Base-by-base conservation (phyloP, 2,329 filamentous ascomycete genomes). In the Phaeomoniella chlamydospora region DNA sequence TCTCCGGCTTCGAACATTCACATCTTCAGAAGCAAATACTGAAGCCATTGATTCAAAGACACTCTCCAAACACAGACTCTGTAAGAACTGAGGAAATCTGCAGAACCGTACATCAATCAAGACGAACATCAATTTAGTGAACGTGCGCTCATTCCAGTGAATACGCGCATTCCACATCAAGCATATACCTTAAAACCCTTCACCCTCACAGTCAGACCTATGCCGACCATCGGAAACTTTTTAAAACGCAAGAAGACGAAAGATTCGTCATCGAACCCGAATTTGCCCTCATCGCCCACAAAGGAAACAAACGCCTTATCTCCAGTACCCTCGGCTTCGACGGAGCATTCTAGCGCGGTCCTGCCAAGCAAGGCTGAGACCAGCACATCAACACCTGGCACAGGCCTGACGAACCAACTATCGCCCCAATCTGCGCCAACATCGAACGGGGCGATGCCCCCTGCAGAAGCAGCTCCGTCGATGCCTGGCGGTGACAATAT, bases 211-310 rank as follows among this genome's bases (percentile, higher is more conserved):
- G 42, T 42, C 43, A 40, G 41, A 53, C 53, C 55, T 61, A 96
- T 98, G 90, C 90, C 87, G 77, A 83, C 75, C 61, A 74, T 94
- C 69, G 85, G 85, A 62, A 58, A 57, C 37, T 86, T 94, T 57
- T 76, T 96, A 58, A 94, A 94, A 74, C 96, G 94, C 75, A 94
- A 93, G 74, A 80, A 86, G 74, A 93, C 86, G 65, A 92, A 86
- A 75, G 86, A 94, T 68, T 81, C 77, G 51, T 59, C 63, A 49
- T 63, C 57, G 55, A 47, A 52, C 51, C 52, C 51, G 67, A 74
- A 77, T 56, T 69, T 74, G 56, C 77, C 83, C 57, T 71, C 70
- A 49, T 74, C 77, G 53, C 68, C 76, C 52, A 68, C 69, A 46
- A 80, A 71, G 54, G 71, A 80, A 47, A 70, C 68, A 45, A 77